Evolutionary conservation across 2,329 filamentous ascomycete species (phyloP), one percentile per base, ranked within the genome.

Genomic region (Xylaria sp.): DNA sequence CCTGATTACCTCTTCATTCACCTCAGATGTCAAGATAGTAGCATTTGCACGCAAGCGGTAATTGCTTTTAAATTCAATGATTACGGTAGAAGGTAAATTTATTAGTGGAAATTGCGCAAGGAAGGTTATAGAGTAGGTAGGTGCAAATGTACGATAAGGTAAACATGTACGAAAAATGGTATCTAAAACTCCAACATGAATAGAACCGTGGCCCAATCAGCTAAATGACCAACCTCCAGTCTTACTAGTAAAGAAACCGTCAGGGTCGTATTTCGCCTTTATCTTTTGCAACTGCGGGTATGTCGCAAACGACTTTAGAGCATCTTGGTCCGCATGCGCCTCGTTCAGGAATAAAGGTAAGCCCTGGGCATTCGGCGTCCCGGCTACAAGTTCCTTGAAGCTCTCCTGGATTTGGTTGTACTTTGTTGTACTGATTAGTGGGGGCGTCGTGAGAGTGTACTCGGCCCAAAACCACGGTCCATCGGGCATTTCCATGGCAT

Each of bases 381-480:
- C 56, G 3, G 64, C 65, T 3, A 67, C 65, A 17, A 67, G 42
- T 7, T 29, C 65, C n/a, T 38, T 64, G 45, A 67, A 67, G 15
- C 65, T 67, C 29, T 50, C 65, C 17, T 64, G 61, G 15, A 63
- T 67, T 27, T 59, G 36, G 31, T 61, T 60, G 61, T 67, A 67
- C 29, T 53, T 49, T 15, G 25, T 10, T 1, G 27, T n/a, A 17
- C 31, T 54, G 51, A 64, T 64, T 25, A 67, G 56, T 6, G 51
- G 10, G 1, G 65, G 65, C 29, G 61, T 63, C 4, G 61, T 59
- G 20, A 67, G 51, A 0, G 65, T 67, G 61, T 67, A 67, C 50
- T 65, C 65, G 45, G 65, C 65, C 65, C 61, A 67, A 44, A 67
- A 67, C 65, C 65, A 67, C 1, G 65, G 65, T 1, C 65, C 65